These are phyloP conservation scores for Bipolaris victoriae DNA, from an alignment of 2,329 filamentous ascomycete genomes.

Conservation along the genomic window DNA sequence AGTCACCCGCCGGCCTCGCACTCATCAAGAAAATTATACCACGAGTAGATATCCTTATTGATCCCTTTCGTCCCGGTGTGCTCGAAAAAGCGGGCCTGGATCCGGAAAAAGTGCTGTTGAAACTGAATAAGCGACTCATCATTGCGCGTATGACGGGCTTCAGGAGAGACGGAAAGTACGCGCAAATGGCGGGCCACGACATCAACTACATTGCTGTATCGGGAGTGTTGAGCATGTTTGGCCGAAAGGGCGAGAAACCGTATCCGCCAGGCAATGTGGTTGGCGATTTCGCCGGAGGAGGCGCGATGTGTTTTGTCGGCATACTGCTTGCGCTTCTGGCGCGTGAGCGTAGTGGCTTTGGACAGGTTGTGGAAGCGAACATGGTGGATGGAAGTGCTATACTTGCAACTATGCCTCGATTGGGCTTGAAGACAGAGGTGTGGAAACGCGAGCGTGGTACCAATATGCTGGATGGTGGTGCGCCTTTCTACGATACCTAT, in stretches of 20 bases:
- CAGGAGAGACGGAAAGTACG: conserved; percentile 83
- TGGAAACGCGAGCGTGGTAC: conserved; percentile 71
- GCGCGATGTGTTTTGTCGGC: conserved; percentile 79
- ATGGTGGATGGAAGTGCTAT: conserved; percentile 93
- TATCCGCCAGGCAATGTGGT: conserved; percentile 83
- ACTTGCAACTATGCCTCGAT: conserved; percentile 76
- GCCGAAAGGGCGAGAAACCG: conserved; percentile 71
- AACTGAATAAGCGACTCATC: conserved; percentile 75
- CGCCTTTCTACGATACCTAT: conserved; percentile 89
- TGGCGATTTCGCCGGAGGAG: conserved; percentile 90
- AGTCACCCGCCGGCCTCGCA: conserved; percentile 65
- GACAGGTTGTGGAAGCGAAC: conserved; percentile 92
- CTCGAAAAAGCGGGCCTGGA: conserved; percentile 83
- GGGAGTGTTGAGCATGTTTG: conserved; percentile 78
- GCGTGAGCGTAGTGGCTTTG: conserved; percentile 66
- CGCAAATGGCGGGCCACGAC: conserved; percentile 88
- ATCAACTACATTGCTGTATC: conserved; percentile 95
- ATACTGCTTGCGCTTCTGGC: conserved; percentile 79
- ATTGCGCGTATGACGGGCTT: conserved; percentile 91
- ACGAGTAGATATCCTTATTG: conserved; percentile 79
- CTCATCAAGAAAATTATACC: conserved; percentile 70
- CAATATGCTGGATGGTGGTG: conserved; percentile 83
- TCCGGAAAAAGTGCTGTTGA: conserved; percentile 68
- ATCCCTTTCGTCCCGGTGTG: conserved; percentile 90
- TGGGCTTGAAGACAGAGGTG: conserved; percentile 66